Conservation (phyloP, 192 early-diverging fungal species). For the Entomortierella lignicola region DNA sequence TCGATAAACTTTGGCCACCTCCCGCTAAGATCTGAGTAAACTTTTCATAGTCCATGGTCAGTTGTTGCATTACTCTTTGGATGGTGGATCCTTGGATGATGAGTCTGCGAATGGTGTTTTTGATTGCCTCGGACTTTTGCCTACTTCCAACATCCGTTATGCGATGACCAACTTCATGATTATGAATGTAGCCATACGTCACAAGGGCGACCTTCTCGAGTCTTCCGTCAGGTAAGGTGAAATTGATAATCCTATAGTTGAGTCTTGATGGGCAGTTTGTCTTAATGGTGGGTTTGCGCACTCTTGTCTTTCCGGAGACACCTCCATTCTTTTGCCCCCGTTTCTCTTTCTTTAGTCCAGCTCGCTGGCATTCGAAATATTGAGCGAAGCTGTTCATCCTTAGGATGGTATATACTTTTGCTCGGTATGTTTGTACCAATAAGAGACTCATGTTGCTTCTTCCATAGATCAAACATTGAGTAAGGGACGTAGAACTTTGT, state of each 20-base stretch:
- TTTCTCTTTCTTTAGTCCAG: too few species aligned
- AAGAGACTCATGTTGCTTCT: too few species aligned
- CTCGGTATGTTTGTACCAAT: too few species aligned
- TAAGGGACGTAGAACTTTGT: too few species aligned
- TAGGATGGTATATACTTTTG: too few species aligned
- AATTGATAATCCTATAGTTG: neutral
- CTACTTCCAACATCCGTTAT: constrained; percentile 2
- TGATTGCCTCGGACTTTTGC: constrained; percentile 21
- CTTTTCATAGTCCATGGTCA: constrained; percentile 27
- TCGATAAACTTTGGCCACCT: neutral
- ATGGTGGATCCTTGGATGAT: constrained; percentile 6
- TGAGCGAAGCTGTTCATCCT: too few species aligned
- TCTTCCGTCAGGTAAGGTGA: neutral
- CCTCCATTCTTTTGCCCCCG: neutral
- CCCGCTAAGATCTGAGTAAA: neutral
- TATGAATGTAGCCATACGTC: constrained; percentile 9
- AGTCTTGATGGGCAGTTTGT: constrained; percentile 2
- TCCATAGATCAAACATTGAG: too few species aligned
- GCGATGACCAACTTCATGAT: neutral
- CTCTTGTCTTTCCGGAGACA: neutral
- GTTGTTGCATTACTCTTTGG: constrained; percentile 3
- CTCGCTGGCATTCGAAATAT: too few species aligned
- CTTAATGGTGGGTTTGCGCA: neutral
- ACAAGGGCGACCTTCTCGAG: neutral
- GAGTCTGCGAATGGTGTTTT: neutral